These are phyloP conservation scores for Trametes meyenii DNA, from an alignment of 768 basidiomycete species.

Conservation along the genomic window DNA sequence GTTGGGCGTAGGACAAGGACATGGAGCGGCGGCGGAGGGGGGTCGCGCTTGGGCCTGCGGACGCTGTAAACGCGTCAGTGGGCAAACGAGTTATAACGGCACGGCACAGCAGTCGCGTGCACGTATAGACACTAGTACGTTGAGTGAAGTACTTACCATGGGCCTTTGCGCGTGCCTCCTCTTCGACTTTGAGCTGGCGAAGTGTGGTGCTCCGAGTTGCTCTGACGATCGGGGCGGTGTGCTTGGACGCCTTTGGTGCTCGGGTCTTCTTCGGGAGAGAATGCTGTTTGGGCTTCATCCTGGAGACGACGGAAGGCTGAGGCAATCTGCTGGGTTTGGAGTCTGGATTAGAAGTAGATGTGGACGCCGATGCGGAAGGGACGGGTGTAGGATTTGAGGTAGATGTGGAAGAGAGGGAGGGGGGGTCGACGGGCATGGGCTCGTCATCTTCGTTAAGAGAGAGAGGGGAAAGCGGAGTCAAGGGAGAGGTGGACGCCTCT, in stretches of 20 bases:
- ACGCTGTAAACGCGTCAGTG: background rate
- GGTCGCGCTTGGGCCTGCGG: background rate
- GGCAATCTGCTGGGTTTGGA: constrained; percentile 5
- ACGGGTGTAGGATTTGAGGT: too few relatives aligned
- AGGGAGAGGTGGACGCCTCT: background rate
- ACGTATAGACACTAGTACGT: too few relatives aligned
- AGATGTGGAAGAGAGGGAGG: background rate
- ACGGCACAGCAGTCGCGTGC: too few relatives aligned
- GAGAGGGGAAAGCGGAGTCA: constrained; percentile 15
- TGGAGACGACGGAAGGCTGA: background rate
- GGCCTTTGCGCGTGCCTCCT: background rate
- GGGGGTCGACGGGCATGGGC: background rate
- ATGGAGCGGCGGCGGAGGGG: constrained; percentile 2
- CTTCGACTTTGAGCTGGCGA: constrained; percentile 9
- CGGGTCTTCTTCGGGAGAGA: constrained; percentile 3
- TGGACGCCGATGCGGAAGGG: too few relatives aligned
- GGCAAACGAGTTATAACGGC: too few relatives aligned
- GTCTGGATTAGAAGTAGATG: background rate
- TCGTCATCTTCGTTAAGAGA: background rate
- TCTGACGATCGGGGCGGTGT: background rate
- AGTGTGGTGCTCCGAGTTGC: constrained; percentile 8
- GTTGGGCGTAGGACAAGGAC: constrained; percentile 12
- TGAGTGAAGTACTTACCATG: background rate
- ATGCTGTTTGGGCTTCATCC: constrained; percentile 9
- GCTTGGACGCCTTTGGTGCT: background rate